A percentile compares a stretch with the other conserved stretches of the same genome.
These are phyloP conservation scores for Claviceps arundinis DNA, from an alignment of 2,329 filamentous ascomycete genomes.

Conservation along the genomic window DNA sequence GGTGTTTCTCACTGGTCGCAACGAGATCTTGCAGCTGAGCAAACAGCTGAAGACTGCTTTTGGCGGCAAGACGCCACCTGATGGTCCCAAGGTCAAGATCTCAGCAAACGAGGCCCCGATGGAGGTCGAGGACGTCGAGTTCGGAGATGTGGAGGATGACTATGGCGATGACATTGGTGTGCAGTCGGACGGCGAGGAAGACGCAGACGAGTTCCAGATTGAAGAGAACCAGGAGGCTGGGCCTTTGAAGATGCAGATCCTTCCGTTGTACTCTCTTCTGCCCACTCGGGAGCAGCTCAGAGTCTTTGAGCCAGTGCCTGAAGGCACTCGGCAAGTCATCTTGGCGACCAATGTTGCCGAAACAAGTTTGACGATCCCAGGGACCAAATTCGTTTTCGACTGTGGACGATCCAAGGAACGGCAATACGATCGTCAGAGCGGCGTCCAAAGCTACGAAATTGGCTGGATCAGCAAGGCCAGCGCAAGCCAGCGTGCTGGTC, in stretches of 20 bases:
- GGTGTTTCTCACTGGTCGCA: constrained; percentile 87
- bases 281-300: constrained; percentile 82
- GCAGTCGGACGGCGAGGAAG: constrained; percentile 42
- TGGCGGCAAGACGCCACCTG: constrained; percentile 41
- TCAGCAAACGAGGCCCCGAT: constrained; percentile 65
- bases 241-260: constrained; percentile 64
- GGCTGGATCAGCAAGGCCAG: constrained; percentile 97
- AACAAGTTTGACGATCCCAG: constrained; percentile 91
- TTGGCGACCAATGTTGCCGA: constrained; percentile 94
- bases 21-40: constrained; percentile 76
- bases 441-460: constrained; percentile 90
- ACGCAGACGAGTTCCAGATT: constrained; percentile 52
- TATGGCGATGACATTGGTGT: constrained; percentile 43
- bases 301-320: constrained; percentile 76
- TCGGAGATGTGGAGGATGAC: constrained; percentile 58
- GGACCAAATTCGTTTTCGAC: constrained; percentile 91
- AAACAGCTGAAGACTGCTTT: constrained; percentile 61
- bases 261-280: constrained; percentile 89
- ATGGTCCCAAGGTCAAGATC: constrained; percentile 57
- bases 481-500: constrained; percentile 79
- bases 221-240: constrained; percentile 46
- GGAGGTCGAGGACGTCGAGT: constrained; percentile 77
- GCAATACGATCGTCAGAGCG: constrained; percentile 73
- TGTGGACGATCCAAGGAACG: constrained; percentile 87
- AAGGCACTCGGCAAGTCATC: constrained; percentile 73